These are phyloP conservation scores for Effrenium voratum DNA, from an alignment of 73 alveolate species.

Conservation along the genomic window DNA sequence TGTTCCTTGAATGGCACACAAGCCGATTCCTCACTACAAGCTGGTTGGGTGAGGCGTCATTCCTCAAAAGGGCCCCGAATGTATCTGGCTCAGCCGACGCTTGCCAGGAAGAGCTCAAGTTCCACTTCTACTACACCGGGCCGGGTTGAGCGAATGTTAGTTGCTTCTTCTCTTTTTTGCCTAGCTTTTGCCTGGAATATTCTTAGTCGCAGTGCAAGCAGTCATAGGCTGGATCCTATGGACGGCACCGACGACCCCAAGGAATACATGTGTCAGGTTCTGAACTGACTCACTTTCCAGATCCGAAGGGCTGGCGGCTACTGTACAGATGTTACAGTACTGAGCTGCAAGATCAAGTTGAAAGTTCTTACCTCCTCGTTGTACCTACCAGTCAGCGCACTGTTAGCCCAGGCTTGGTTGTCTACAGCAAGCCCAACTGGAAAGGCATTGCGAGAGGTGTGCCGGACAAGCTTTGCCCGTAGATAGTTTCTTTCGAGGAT, in stretches of 20 bases:
- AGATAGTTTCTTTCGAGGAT: background rate
- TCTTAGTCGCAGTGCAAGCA: no score
- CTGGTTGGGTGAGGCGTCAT: background rate
- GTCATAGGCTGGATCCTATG: constrained; percentile 55
- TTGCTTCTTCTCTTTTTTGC: no score
- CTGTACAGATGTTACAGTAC: no score
- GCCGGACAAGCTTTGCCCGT: background rate
- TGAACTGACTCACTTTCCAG: no score
- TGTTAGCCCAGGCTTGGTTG: constrained; percentile 31
- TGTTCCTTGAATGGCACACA: background rate
- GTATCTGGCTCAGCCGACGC: background rate
- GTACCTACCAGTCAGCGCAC: background rate
- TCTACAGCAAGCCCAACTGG: constrained; percentile 84
- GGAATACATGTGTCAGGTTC: constrained; percentile 64
- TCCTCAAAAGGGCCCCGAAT: background rate
- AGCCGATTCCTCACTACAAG: background rate
- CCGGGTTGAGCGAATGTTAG: background rate
- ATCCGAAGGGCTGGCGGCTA: no score
- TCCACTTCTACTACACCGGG: constrained; percentile 93
- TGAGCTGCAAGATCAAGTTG: no score
- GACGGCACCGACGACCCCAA: constrained; percentile 90
- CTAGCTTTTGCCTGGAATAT: no score
- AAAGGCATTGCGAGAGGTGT: constrained; percentile 45
- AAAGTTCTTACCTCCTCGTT: background rate
- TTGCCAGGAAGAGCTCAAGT: constrained; percentile 68